Base-by-base conservation (phyloP, 306 rosid species). In the Malus sieversii region DNA sequence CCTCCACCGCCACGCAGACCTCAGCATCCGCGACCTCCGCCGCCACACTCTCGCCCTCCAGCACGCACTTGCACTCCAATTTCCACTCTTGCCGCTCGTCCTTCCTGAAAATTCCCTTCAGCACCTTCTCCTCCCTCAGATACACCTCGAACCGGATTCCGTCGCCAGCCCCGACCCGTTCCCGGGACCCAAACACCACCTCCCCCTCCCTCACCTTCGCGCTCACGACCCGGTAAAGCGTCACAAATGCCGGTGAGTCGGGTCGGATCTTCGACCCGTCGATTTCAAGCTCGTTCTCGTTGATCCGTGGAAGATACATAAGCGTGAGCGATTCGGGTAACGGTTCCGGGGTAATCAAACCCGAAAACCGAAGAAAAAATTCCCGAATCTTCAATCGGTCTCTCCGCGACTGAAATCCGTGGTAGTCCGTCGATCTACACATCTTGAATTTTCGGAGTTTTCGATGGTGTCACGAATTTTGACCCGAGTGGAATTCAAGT, bases 1-100 rank as follows among this genome's bases (percentile, higher is more conserved):
- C 89, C 58, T 86, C 89, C 52, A 82, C 79, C 3, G 78, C 87
- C 63, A 89, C 85, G 75, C 80, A 79, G 23, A 89, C 76, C 77
- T 80, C 86, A 60, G 78, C 86, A 68, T 64, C 78, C 16, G 66
- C 40, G 11, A 66, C 51, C 42, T 22, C 73, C 46, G 19, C 67
- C 29, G 22, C 85, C 8, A 35, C 62, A 0, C 66, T 40, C 42
- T 78, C 80, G 5, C 52, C 63, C 78, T 81, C 85, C 73, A 79
- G 42, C 23, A 67, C 75, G 73, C 79, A 82, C 38, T 27, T 76
- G 57, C 90, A 83, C 66, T 85, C 93, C 68, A 87, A 59, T 51
- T 74, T 79, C 89, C 86, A 85, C n/a, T 71, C 78, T 60, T 64
- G 70, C 15, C 57, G 67, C 14, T 81, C 85, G 19, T 78, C 79